These are phyloP conservation scores for Anthoceros angustus DNA, from an alignment of 225 moss, liverwort and hornwort species.

Conservation along the genomic window DNA sequence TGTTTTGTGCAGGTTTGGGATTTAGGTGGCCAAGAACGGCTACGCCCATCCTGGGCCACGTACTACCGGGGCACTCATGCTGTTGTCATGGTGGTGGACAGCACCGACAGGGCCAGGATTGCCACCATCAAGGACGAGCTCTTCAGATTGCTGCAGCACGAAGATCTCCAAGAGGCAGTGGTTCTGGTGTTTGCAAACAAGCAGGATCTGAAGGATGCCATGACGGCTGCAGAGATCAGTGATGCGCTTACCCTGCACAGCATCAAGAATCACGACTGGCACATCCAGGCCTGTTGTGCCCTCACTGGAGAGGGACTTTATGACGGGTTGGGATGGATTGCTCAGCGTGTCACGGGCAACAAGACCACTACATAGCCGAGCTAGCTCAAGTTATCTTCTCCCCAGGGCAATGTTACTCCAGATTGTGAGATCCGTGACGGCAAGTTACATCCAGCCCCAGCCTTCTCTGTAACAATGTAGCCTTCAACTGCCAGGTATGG, in stretches of 20 bases:
- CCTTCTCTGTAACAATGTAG: no score
- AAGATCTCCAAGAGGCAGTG: slow-evolving; percentile 59
- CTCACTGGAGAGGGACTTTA: slow-evolving; percentile 72
- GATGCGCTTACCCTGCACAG: slow-evolving; percentile 63
- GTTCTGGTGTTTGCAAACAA: slow-evolving; percentile 75
- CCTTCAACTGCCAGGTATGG: no score
- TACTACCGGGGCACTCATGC: slow-evolving; percentile 79
- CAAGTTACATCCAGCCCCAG: no score
- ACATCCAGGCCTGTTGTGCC: slow-evolving; percentile 80
- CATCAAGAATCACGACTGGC: slow-evolving; percentile 79
- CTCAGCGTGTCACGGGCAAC: slow-evolving; percentile 67
- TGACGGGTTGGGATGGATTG: slow-evolving; percentile 82
- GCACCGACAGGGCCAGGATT: slow-evolving; percentile 60
- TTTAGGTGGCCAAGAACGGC: slow-evolving; percentile 76
- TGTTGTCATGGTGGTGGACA: slow-evolving; percentile 76
- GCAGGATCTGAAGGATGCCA: slow-evolving; percentile 76
- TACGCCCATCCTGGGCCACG: slow-evolving; percentile 72
- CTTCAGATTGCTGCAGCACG: slow-evolving; percentile 58
- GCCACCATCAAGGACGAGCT: slow-evolving; percentile 63
- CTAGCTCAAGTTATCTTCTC: no score
- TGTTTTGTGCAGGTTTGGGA: slow-evolving; percentile 25
- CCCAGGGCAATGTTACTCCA: no score
- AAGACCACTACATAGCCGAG: slow-evolving; percentile 18
- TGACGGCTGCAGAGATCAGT: slow-evolving; percentile 74
- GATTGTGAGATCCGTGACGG: no score